Percentiles rank a stretch among this genome's conserved stretches.
phyloP scores from a whole-genome alignment of 345 rosid species.

The Eucalyptus tenuipes region DNA sequence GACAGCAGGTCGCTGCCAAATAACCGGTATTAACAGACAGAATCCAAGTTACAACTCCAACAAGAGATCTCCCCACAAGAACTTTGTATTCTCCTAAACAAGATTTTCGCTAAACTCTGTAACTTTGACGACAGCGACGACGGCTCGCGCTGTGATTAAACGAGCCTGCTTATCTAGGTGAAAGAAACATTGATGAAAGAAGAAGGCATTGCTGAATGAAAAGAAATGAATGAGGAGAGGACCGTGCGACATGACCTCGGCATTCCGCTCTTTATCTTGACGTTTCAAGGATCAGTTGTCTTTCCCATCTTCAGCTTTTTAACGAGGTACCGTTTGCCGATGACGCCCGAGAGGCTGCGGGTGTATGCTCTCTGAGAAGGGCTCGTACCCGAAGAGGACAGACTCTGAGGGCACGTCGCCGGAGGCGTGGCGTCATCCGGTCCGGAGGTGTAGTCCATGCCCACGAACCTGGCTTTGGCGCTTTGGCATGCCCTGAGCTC shows the following conservation, averaged over 20 bases:
- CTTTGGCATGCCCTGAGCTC: conserved; percentile 14
- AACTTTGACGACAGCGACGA: background rate
- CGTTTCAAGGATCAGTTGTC: background rate
- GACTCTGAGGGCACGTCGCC: background rate
- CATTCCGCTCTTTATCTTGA: background rate
- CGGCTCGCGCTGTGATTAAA: background rate
- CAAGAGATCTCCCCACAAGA: background rate
- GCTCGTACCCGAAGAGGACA: background rate
- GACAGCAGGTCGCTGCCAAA: background rate
- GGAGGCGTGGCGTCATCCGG: background rate
- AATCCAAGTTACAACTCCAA: background rate
- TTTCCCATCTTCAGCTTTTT: background rate
- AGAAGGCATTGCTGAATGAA: background rate
- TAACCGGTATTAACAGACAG: background rate
- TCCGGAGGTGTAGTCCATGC: background rate
- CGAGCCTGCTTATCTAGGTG: background rate
- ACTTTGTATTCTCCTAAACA: background rate
- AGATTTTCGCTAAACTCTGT: background rate
- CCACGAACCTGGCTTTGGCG: background rate
- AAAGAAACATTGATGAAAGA: background rate
- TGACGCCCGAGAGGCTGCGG: background rate
- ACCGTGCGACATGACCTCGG: background rate
- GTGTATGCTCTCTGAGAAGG: background rate
- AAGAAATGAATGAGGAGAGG: background rate
- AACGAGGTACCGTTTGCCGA: background rate